These are phyloP conservation scores for Leishmania martiniquensis DNA, from an alignment of 208 protist species.

Conservation along the genomic window DNA sequence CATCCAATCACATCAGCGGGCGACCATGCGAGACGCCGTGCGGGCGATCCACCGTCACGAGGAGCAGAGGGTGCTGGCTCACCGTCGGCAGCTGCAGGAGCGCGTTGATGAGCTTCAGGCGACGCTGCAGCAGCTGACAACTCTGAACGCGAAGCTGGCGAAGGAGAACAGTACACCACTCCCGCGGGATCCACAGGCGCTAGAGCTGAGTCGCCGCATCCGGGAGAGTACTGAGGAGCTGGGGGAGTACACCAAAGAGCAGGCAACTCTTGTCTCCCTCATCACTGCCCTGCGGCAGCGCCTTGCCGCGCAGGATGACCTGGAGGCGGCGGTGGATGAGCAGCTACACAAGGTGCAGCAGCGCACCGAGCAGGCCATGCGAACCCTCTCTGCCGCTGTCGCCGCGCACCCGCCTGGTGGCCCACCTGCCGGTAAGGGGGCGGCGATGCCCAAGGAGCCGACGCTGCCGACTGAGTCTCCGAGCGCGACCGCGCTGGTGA, in stretches of 20 bases:
- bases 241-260: conserved; percentile 40
- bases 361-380: conserved; percentile 28
- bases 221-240: conserved; percentile 62
- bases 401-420: conserved; percentile 20
- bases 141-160: conserved; percentile 50
- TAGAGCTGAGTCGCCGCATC: conserved; percentile 63
- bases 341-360: conserved; percentile 55
- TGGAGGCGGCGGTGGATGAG: conserved; percentile 70
- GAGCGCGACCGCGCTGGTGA: conserved; percentile 18
- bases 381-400: conserved; percentile 24
- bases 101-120: conserved; percentile 37
- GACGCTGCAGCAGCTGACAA: conserved; percentile 40
- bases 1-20: conserved; percentile 41
- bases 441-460: conserved; percentile 15
- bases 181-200: conserved; percentile 69
- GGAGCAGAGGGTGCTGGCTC: conserved; percentile 34
- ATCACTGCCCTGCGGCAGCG: conserved; percentile 66
- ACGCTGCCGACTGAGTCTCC: conserved; percentile 21
- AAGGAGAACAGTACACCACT: conserved; percentile 73
- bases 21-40: conserved; percentile 32
- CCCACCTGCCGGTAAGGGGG: conserved; percentile 4
- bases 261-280: conserved; percentile 41
- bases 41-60: conserved; percentile 39
- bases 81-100: conserved; percentile 24
- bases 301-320: conserved; percentile 52